Percentiles rank a stretch among this genome's conserved stretches.
phyloP scores from a whole-genome alignment of 208 protist species.

The Giardia muris region DNA sequence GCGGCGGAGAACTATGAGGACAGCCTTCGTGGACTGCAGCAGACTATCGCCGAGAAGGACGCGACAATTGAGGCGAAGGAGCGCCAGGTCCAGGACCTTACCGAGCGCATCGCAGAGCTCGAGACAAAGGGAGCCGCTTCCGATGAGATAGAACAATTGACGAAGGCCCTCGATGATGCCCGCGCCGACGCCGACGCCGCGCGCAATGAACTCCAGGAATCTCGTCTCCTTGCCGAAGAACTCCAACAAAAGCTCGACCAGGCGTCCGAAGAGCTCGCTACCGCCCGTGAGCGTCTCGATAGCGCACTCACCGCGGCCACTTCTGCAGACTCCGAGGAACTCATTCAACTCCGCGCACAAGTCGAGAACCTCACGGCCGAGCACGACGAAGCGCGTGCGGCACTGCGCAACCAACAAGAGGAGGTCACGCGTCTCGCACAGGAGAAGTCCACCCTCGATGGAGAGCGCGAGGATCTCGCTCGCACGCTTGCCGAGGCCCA shows the following conservation, averaged over 20 bases:
- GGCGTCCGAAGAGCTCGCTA: neutral
- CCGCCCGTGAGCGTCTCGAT: neutral
- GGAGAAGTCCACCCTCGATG: neutral
- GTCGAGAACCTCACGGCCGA: neutral
- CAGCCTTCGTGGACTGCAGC: neutral
- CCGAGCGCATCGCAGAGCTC: neutral
- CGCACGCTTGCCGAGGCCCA: neutral
- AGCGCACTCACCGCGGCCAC: neutral
- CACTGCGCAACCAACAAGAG: neutral
- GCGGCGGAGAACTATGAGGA: neutral
- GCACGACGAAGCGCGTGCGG: neutral
- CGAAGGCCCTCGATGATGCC: neutral
- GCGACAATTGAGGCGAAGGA: neutral
- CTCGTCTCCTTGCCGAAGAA: neutral
- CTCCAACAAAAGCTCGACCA: neutral
- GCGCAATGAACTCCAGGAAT: neutral
- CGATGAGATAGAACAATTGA: neutral
- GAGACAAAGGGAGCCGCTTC: neutral
- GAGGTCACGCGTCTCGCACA: neutral
- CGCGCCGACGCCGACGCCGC: neutral
- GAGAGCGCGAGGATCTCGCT: neutral
- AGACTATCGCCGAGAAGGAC: neutral
- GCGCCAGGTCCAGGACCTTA: neutral
- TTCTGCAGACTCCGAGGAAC: neutral
- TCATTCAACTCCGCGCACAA: neutral